Evolutionary conservation across 352 stramenopile species (phyloP).

Genomic region (Globisporangium takayamanum): DNA sequence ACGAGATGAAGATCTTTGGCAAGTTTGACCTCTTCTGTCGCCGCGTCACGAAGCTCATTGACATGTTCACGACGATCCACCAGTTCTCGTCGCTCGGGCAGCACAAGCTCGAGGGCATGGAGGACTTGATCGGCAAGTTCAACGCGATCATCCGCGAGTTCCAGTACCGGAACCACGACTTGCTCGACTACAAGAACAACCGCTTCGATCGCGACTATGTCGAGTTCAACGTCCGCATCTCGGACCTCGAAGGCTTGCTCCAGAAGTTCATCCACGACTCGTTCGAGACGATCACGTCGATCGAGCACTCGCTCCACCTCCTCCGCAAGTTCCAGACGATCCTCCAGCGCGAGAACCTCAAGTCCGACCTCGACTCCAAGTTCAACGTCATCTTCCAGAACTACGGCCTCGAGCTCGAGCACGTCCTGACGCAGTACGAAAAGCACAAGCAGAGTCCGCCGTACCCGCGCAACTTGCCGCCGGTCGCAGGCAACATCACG

Average conservation of each 20-base stretch:
- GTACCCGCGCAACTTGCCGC: slow-evolving; percentile 95
- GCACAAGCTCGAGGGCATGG: slow-evolving; percentile 91
- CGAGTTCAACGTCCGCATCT: slow-evolving; percentile 94
- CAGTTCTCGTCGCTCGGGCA: slow-evolving; percentile 91
- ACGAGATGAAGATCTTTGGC: slow-evolving; percentile 98
- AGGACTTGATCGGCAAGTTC: slow-evolving; percentile 91
- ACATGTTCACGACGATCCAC: slow-evolving; percentile 99
- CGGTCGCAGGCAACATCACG: slow-evolving; percentile 97
- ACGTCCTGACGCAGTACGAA: slow-evolving; percentile 97
- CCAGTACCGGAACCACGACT: slow-evolving; percentile 93
- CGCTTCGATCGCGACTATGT: slow-evolving; percentile 96
- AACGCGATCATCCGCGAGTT: slow-evolving; percentile 96
- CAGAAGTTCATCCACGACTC: slow-evolving; percentile 99
- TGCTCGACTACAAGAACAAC: slow-evolving; percentile 99
- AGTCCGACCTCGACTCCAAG: slow-evolving; percentile 97
- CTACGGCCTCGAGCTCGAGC: slow-evolving; percentile 96
- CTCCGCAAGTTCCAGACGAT: slow-evolving; percentile 98
- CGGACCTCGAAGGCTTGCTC: slow-evolving; percentile 93
- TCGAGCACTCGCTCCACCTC: slow-evolving; percentile 95
- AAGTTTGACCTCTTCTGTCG: slow-evolving; percentile 98
- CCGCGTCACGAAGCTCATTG: slow-evolving; percentile 97
- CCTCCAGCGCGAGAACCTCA: slow-evolving; percentile 97
- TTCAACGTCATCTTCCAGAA: slow-evolving; percentile 99
- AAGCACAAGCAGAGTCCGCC: slow-evolving; percentile 97
- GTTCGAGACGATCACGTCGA: slow-evolving; percentile 98